Conservation (phyloP, 805 yeast genomes). For the Ogataea dorogensis region DNA sequence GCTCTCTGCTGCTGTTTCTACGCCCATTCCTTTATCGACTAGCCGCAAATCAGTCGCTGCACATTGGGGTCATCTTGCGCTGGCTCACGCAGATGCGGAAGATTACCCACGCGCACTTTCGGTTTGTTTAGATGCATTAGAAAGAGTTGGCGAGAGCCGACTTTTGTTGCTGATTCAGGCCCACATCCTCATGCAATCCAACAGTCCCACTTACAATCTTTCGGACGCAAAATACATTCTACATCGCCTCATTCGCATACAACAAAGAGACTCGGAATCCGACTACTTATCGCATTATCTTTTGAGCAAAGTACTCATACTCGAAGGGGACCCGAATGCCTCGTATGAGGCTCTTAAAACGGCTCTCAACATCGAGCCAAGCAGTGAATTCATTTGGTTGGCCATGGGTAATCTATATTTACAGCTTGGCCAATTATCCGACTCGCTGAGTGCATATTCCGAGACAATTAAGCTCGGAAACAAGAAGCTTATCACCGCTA, state of each 20-base stretch:
- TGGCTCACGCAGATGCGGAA: conserved; percentile 50
- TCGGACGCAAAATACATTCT: conserved; percentile 38
- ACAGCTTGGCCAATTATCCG: conserved; percentile 57
- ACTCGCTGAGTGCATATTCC: conserved; percentile 65
- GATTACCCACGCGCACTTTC: conserved; percentile 49
- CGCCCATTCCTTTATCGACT: conserved; percentile 54
- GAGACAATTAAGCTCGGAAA: conserved; percentile 48
- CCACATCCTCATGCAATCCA: conserved; percentile 41
- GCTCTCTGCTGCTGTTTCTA: conserved; percentile 46
- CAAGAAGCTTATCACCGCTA: conserved; percentile 40
- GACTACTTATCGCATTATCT: conserved; percentile 61
- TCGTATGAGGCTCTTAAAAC: conserved; percentile 57
- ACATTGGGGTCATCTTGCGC: conserved; percentile 52
- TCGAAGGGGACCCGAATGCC: conserved; percentile 44
- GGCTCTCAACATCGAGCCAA: conserved; percentile 51
- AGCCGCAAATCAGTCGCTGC: no score
- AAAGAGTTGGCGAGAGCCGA: conserved; percentile 43
- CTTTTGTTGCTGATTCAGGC: conserved; percentile 48
- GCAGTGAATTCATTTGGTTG: conserved; percentile 62
- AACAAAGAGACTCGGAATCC: conserved; percentile 30
- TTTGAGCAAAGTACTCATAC: conserved; percentile 51
- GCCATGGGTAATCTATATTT: conserved; percentile 63
- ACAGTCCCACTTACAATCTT: conserved; percentile 34
- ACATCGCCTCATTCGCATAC: conserved; percentile 30
- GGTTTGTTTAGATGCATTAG: conserved; percentile 48